Conservation (phyloP, 176 grass and related monocot species). For the Triticum turgidum region DNA sequence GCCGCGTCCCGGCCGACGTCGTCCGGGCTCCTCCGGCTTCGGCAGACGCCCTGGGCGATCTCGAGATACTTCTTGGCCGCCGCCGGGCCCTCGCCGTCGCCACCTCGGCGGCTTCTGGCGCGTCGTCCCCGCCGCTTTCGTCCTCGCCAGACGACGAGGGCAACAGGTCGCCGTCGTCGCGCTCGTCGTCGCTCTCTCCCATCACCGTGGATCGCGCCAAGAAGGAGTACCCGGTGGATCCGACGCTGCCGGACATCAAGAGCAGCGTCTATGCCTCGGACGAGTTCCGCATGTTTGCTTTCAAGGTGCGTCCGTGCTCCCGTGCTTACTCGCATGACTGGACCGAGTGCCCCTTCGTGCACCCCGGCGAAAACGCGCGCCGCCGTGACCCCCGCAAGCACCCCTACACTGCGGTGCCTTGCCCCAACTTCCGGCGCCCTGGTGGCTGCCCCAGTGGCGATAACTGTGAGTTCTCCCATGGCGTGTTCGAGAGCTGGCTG, state of each 20-base stretch:
- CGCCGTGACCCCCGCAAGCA: constrained; percentile 80
- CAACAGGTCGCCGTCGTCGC: constrained; percentile 41
- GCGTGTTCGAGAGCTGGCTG: constrained; percentile 96
- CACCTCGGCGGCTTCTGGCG: constrained; percentile 31
- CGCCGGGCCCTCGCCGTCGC: constrained; percentile 36
- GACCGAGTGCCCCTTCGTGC: constrained; percentile 93
- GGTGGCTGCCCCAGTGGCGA: constrained; percentile 69
- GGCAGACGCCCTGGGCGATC: constrained; percentile 23
- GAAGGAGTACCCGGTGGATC: constrained; percentile 88
- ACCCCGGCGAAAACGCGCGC: constrained; percentile 81
- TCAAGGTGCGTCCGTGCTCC: constrained; percentile 89
- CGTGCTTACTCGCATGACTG: constrained; percentile 89
- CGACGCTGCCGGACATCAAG: constrained; percentile 84
- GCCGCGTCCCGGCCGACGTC: constrained; percentile 53
- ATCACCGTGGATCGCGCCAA: constrained; percentile 51
- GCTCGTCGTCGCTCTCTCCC: constrained; percentile 53
- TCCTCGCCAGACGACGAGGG: constrained; percentile 66
- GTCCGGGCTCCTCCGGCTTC: constrained; percentile 38
- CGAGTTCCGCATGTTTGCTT: constrained; percentile 89
- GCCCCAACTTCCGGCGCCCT: constrained; percentile 76
- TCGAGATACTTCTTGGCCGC: constrained; percentile 52
- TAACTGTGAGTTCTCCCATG: constrained; percentile 83
- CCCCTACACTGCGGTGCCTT: constrained; percentile 78
- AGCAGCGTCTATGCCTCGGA: constrained; percentile 73
- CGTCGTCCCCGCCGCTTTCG: constrained; percentile 56